Percentiles rank a stretch among this genome's conserved stretches.
Evolutionary conservation across 208 protist species (phyloP).

Genomic region (Acanthamoeba castellanii): DNA sequence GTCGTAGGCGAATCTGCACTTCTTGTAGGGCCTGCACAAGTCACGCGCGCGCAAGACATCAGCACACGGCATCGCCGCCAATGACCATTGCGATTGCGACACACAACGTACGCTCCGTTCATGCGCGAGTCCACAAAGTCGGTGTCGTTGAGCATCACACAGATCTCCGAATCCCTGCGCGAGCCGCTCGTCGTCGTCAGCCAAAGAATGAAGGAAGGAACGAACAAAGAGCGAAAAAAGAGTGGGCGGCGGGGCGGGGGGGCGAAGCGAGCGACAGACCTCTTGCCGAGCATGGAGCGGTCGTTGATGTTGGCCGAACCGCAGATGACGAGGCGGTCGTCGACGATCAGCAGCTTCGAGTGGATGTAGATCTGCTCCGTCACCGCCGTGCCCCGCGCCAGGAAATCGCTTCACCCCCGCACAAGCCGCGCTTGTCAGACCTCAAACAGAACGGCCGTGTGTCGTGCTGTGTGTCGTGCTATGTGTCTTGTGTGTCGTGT

Average conservation of each 20-base stretch:
- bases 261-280: background rate
- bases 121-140: slow-evolving; percentile 71
- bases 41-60: background rate
- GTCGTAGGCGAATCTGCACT: slow-evolving; percentile 70
- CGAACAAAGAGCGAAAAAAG: too few relatives aligned
- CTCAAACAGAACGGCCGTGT: background rate
- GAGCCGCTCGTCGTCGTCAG: background rate
- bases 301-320: slow-evolving; percentile 87
- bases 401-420: slow-evolving; percentile 12
- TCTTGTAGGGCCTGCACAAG: slow-evolving; percentile 23
- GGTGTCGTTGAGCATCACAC: slow-evolving; percentile 76
- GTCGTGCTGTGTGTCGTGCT: background rate
- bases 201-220: background rate
- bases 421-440: background rate
- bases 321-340: slow-evolving; percentile 80
- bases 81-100: background rate
- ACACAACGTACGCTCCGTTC: slow-evolving; percentile 68
- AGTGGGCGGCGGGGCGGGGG: too few relatives aligned
- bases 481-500: too few relatives aligned
- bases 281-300: slow-evolving; percentile 73
- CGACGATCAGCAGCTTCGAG: slow-evolving; percentile 84
- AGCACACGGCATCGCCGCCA: background rate
- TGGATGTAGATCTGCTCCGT: slow-evolving; percentile 85
- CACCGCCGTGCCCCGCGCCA: slow-evolving; percentile 47
- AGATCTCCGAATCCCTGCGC: slow-evolving; percentile 80